Evolutionary conservation across 371 early-diverging fungal genomes (phyloP), one percentile per base, ranked within the genome.

Genomic region (Mucor plumbeus): DNA sequence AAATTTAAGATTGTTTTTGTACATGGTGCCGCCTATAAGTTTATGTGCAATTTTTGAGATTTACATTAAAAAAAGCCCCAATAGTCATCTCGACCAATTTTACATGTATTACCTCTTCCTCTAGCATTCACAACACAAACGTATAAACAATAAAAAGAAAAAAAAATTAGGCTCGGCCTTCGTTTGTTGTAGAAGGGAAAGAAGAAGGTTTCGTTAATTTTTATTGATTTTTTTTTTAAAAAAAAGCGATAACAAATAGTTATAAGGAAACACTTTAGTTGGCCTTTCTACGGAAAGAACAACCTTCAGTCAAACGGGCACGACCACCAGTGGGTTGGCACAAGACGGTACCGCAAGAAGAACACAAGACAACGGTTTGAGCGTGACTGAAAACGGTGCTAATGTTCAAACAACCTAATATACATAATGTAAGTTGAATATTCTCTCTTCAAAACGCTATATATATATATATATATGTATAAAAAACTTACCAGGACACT

Each of bases 301-400:
- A 80, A 77, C 91, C 92, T 79, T 95, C 98, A 73, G 97, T 95
- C 75, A 99, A 87, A 63, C 96, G 94, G 69, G 99, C 99, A 76
- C 93, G 93, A 75, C 99, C 99, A 81, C 99, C 99, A 64, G 99
- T 98, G 69, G 99, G 98, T 86, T 97, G 98, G 87, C 97, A 96
- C 69, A 99, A 91, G 61, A 99, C 95, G 63, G 93, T 92, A 60
- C 90, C 87, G 91, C 99, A 99, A 62, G 92, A 90, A 65, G 91
- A 86, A 91, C 99, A 99, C 61, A 93, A 78, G 63, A 99, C 98
- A 74, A 98, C 97, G 65, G 97, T 97, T 83, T 99, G 99, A 68
- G 99, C 98, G 87, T 99, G 99, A 81, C 95, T 95, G 91, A 97
- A 99, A 69, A 99, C 95, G 67, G 96, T 93, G 77, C 97, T 98